Evolutionary conservation across 257 asterid genomes (phyloP), one percentile per base, ranked within the genome.

Genomic region (Primulina tabacum): DNA sequence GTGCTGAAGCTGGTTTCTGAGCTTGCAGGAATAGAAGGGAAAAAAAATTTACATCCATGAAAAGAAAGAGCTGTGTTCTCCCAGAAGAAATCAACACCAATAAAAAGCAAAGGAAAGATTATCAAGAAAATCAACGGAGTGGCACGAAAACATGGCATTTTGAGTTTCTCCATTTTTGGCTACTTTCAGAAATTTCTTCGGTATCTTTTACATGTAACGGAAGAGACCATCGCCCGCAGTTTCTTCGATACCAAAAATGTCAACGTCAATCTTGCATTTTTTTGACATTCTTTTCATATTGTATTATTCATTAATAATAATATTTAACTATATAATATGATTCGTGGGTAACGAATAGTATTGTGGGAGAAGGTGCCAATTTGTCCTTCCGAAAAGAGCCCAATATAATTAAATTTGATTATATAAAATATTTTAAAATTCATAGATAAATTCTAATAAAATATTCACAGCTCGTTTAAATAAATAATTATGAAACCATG

Each of bases 81-180:
- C 80, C 82, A 73, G 3, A 80, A 67, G 78, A 82, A 74, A 72
- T 82, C 84, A 56, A 73, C 55, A 16, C 64, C 77, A 55, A 83
- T 50, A 29, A 65, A 80, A 37, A 84, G 71, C 14, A 82, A 32
- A 70, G 87, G 76, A 34, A 79, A 33, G 11, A 71, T 33, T 26
- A 85, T 77, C 7, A 82, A 65, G 32, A 77, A 70, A 26, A 78
- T 2, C 56, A 82, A 61, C 3, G 84, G 86, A 60, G 81, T 78
- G 26, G 76, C 77, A 50, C 77, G 61, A 52, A 80, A 64, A 24
- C 67, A n/a, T 16, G 78, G 62, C 50, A 37, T 80, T 72, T 64
- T 78, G 2, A 69, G 73, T 21, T 82, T 72, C 73, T 82, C 83
- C 87, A 80, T 79, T 40, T 75, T 24, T 28, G 7, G 6, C 37